Evolutionary conservation across 495 filamentous ascomycete species (phyloP).

Genomic region (Letharia columbiana): DNA sequence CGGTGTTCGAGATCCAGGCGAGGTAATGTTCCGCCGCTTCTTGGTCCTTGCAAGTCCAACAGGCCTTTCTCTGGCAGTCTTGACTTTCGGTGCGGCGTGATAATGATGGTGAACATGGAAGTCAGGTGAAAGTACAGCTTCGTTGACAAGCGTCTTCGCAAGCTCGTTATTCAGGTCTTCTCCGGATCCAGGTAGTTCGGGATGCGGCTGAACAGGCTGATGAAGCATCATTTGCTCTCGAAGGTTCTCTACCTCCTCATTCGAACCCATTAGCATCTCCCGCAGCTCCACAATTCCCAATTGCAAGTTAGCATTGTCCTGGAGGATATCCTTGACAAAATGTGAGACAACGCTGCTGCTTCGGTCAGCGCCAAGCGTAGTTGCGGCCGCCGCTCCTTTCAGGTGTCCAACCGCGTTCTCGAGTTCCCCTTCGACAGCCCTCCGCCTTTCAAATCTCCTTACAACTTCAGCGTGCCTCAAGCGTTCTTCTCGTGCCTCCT

Average conservation of each 20-base stretch:
- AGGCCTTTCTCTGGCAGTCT: constrained; percentile 39
- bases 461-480: constrained; percentile 75
- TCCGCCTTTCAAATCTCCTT: constrained; percentile 67
- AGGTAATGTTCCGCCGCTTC: constrained; percentile 59
- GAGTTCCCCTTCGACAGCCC: constrained; percentile 65
- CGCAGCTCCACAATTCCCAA: constrained; percentile 81
- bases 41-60: constrained; percentile 48
- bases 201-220: constrained; percentile 50
- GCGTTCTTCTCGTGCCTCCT: constrained; percentile 72
- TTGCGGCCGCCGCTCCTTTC: constrained; percentile 66
- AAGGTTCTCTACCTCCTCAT: constrained; percentile 82
- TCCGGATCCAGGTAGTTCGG: constrained; percentile 22
- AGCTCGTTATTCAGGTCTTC: constrained; percentile 64
- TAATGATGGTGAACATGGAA: constrained; percentile 92
- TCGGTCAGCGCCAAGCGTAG: constrained; percentile 47
- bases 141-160: constrained; percentile 39
- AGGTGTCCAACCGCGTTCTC: constrained; percentile 66
- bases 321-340: constrained; percentile 90
- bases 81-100: constrained; percentile 51
- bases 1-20: constrained; percentile 53
- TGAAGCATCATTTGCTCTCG: constrained; percentile 76
- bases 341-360: constrained; percentile 68
- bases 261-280: constrained; percentile 86
- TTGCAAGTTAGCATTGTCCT: constrained; percentile 91
- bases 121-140: constrained; percentile 50